Conservation (phyloP, 2,329 filamentous ascomycete species). For the Pestalotiopsis sp. region DNA sequence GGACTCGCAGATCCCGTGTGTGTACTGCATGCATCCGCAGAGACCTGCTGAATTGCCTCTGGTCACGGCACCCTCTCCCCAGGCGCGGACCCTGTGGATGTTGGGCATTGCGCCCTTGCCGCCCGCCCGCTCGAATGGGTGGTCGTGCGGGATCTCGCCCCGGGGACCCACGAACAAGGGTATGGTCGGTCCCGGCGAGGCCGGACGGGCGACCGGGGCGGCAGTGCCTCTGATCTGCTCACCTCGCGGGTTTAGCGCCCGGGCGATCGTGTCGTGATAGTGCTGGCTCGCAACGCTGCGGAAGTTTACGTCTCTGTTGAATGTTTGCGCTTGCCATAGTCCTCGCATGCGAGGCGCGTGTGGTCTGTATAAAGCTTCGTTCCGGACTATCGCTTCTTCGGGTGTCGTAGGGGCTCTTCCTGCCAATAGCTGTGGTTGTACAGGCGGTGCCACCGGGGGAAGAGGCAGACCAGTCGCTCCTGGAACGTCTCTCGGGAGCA, state of each 20-base stretch:
- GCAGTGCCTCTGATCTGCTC: not conserved
- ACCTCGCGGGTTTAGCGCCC: not conserved
- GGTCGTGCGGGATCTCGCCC: not conserved
- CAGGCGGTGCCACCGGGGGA: not conserved
- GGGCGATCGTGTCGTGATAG: not conserved
- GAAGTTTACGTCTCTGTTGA: not conserved
- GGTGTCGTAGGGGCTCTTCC: not conserved
- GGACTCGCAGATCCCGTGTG: conserved; percentile 22
- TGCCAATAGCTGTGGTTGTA: not conserved
- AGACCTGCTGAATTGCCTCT: not conserved
- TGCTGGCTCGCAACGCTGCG: not conserved
- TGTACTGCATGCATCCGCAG: not conserved
- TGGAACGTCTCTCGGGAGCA: not conserved
- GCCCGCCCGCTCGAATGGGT: not conserved
- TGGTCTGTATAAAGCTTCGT: not conserved
- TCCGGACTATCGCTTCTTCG: not conserved
- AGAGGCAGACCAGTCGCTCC: not conserved
- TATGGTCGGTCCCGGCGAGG: not conserved
- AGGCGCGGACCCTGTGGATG: not conserved
- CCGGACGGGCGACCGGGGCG: not conserved
- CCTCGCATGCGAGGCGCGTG: not conserved
- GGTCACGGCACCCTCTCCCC: not conserved
- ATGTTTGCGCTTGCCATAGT: not conserved
- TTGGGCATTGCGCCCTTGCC: not conserved
- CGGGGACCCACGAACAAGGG: not conserved